These are phyloP conservation scores for Nemania serpens DNA, from an alignment of 2,329 filamentous ascomycete species.

Conservation along the genomic window DNA sequence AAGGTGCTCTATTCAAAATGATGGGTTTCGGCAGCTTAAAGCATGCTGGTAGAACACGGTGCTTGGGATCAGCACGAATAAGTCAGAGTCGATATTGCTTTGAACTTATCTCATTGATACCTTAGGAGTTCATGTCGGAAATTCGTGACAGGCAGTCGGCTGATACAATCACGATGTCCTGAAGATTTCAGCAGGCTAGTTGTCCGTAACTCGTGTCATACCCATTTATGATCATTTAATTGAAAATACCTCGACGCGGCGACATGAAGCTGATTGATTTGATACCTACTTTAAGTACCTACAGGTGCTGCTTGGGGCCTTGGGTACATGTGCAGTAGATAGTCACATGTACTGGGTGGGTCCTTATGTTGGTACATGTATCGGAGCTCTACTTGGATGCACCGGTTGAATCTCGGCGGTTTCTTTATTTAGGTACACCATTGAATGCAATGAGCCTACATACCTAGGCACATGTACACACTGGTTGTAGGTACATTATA, in stretches of 20 bases:
- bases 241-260: neutral
- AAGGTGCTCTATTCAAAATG: neutral
- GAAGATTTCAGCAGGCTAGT: neutral
- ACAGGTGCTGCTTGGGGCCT: too few relatives aligned
- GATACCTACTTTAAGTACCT: too few relatives aligned
- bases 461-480: too few relatives aligned
- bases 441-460: too few relatives aligned
- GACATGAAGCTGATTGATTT: neutral
- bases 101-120: neutral
- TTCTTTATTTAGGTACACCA: too few relatives aligned
- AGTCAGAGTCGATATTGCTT: neutral
- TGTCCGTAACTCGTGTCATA: neutral
- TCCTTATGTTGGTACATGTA: too few relatives aligned
- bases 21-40: neutral
- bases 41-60: constrained; percentile 27
- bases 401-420: too few relatives aligned
- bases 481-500: too few relatives aligned
- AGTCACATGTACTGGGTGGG: too few relatives aligned
- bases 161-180: neutral
- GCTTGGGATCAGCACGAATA: neutral
- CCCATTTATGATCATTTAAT: neutral
- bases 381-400: too few relatives aligned
- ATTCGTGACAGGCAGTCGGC: neutral
- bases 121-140: neutral
- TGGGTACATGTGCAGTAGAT: too few relatives aligned